phyloP scores from a whole-genome alignment of 306 rosid species.

The Casuarina cunninghamiana region DNA sequence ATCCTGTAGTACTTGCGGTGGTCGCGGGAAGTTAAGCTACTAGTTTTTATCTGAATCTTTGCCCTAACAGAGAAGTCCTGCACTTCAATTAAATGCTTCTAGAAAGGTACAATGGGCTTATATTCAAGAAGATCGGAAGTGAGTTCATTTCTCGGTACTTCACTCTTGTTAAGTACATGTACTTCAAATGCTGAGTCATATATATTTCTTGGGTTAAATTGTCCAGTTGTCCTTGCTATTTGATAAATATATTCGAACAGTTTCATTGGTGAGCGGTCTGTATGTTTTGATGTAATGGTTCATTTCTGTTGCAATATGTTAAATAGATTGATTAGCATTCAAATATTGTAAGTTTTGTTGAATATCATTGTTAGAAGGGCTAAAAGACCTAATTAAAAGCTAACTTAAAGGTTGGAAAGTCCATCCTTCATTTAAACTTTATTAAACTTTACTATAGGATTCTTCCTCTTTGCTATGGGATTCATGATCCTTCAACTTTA shows the following conservation, averaged over 20 bases:
- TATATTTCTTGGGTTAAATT: neutral
- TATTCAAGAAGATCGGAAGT: conserved; percentile 26
- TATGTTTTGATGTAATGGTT: too few relatives aligned
- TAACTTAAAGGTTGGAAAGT: too few relatives aligned
- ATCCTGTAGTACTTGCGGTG: conserved; percentile 72
- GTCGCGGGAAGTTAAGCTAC: conserved; percentile 67
- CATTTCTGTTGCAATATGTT: too few relatives aligned
- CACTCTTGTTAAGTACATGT: neutral
- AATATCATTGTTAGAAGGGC: too few relatives aligned
- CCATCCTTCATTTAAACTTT: too few relatives aligned
- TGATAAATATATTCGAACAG: neutral
- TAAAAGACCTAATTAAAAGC: too few relatives aligned
- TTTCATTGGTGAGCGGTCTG: too few relatives aligned
- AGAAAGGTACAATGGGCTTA: neutral
- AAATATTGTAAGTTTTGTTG: too few relatives aligned
- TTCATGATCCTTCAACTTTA: too few relatives aligned
- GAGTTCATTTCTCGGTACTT: neutral
- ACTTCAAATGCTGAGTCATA: neutral
- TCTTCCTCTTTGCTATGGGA: too few relatives aligned
- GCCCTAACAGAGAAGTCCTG: neutral
- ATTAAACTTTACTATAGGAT: too few relatives aligned
- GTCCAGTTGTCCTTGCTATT: neutral
- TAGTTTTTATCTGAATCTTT: conserved; percentile 34
- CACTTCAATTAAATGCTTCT: neutral
- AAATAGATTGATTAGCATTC: too few relatives aligned